Base-by-base conservation (phyloP, 2,329 filamentous ascomycete species). In the Aspergillus sp. region DNA sequence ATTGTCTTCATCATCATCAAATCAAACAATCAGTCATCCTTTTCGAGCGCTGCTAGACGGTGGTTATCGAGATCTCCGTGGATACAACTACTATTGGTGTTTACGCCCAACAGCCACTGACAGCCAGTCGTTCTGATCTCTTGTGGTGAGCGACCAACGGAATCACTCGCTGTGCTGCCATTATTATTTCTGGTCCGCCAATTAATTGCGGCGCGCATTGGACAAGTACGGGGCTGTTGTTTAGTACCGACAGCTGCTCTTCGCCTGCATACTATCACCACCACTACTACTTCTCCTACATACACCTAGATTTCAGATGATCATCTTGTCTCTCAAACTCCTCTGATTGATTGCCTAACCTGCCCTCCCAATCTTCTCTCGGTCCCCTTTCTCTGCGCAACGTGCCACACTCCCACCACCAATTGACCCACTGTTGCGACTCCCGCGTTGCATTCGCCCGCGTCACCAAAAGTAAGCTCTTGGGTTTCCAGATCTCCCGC, bases 171-270 rank as follows among this genome's bases (percentile, higher is more conserved):
- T 49, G 19, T 19, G 19, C 19, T 19, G 19, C 19, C 19, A 19
- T 19, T 19, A 19, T 50, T 45, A 55, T 52, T 50, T 64, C 55
- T 66, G 62, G 64, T 67, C 66, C 63, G 63, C 58, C 64, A 65
- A 66, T 67, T 65, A 58, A 52, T 47, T 52, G 53, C 50, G 2
- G 19, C 19, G 19, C 19, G 19, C 19, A 19, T 19, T 19, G 19
- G 19, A 19, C 19, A 19, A 19, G 19, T 19, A 19, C 19, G 19
- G 19, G 19, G 19, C 19, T 19, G 19, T 19, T 19, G 19, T 19
- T 19, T 19, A 19, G 19, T 19, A 19, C 19, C 19, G 19, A 19
- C 19, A 19, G 19, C 19, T 19, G 19, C 19, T 19, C 19, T 19
- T 19, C 19, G 19, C 19, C 19, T 19, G 19, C 19, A 19, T 19